These are phyloP conservation scores for Begonia fuchsioides DNA, from an alignment of 306 rosid species.

Conservation along the genomic window DNA sequence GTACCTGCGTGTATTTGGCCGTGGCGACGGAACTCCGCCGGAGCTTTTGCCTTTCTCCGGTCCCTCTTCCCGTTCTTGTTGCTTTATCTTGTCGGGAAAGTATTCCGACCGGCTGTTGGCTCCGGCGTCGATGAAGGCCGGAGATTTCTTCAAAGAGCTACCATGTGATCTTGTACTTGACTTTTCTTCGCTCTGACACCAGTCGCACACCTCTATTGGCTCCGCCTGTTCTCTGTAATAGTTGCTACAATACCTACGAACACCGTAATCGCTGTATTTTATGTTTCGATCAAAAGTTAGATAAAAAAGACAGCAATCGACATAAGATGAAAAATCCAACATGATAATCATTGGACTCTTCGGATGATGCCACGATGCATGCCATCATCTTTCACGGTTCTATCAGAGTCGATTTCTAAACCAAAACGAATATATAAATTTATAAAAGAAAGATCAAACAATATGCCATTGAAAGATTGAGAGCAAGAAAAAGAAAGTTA, in stretches of 20 bases:
- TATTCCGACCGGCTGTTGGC: constrained; percentile 34
- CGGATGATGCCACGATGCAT: no score
- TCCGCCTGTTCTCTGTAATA: constrained; percentile 46
- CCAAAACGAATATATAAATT: not conserved
- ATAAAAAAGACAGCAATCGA: no score
- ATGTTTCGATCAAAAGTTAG: no score
- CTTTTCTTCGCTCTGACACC: constrained; percentile 66
- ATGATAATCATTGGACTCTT: no score
- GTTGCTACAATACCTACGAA: constrained; percentile 63
- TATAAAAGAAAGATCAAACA: no score
- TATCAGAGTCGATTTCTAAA: not conserved
- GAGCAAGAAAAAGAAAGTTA: not conserved
- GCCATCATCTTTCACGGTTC: no score
- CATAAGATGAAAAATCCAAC: no score
- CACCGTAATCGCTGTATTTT: not conserved
- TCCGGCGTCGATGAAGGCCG: constrained; percentile 8
- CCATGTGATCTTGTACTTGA: constrained; percentile 21
- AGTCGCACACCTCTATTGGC: constrained; percentile 58
- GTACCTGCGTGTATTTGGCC: constrained; percentile 78
- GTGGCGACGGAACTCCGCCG: constrained; percentile 53
- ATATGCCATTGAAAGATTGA: not conserved
- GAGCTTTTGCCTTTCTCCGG: constrained; percentile 30
- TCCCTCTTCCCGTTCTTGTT: constrained; percentile 36
- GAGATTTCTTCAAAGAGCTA: constrained; percentile 33
- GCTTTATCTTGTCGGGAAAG: constrained; percentile 46